Base-by-base conservation (phyloP, 176 grass and related monocot species). In the Triticum urartu region DNA sequence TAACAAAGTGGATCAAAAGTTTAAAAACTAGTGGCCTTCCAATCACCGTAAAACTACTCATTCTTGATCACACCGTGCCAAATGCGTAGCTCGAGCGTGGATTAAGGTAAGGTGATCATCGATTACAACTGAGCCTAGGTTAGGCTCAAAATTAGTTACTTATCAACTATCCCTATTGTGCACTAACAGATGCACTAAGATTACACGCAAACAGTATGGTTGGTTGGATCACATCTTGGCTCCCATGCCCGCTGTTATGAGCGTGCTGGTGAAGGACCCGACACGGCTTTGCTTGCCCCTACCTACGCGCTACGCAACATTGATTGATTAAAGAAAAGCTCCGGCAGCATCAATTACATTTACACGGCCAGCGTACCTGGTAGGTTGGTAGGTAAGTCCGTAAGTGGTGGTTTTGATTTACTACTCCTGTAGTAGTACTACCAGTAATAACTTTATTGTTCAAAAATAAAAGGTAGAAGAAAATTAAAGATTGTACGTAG, bases 251-350 rank as follows among this genome's bases (percentile, higher is more conserved):
- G 20, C 54, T 39, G 21, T 72, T 40, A 83, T 72, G 77, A 24
- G 18, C 4, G 77, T 79, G 65, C 39, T 80, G 68, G 85, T 73
- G 18, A 80, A 80, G 66, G 74, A 79, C 28, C 54, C 65, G 81
- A 83, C 87, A 84, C 15, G 28, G 21, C 24, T 64, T 70, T 59
- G 35, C 13, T 24, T 74, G 68, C 68, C 78, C 50, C 64, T 60
- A 69, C 84, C 66, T 86, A 79, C 67, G 30, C 35, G 68, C 56
- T 63, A 73, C 52, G 24, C 45, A 17, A 22, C 71, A 87, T 89
- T 86, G 20, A 77, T 77, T 63, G 7, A 35, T 25, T 54, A 72
- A 22, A 72, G 36, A n/a, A 5, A 5, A 38, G 9, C 10, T 35
- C 32, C 17, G 58, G 6, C 77, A 26, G 35, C 50, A 45, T 50